These are phyloP conservation scores for Ceratobasidium sp. DNA, from an alignment of 1,284 basidiomycete genomes.

Conservation along the genomic window DNA sequence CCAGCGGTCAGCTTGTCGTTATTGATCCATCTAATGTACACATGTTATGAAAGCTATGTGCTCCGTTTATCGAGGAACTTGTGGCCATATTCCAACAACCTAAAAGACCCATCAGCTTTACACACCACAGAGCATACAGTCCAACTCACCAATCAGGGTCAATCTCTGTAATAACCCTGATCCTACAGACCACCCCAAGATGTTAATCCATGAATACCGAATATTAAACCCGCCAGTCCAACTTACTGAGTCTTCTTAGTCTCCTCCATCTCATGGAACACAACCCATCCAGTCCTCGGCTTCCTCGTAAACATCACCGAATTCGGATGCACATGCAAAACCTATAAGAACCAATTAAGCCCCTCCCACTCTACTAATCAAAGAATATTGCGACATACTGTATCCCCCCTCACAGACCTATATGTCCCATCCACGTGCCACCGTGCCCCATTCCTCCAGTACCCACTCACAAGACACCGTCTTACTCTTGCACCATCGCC, in stretches of 20 bases:
- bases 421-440: constrained; percentile 93
- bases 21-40: neutral
- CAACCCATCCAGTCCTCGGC: constrained; percentile 89
- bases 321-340: constrained; percentile 89
- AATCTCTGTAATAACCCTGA: constrained; percentile 67
- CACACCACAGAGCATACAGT: neutral
- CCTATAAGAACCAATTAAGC: constrained; percentile 58
- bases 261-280: constrained; percentile 96
- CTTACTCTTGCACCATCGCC: constrained; percentile 83
- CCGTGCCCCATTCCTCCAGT: constrained; percentile 92
- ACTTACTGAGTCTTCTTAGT: constrained; percentile 89
- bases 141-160: constrained; percentile 66
- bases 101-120: constrained; percentile 46
- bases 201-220: neutral
- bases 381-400: constrained; percentile 61
- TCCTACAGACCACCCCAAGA: constrained; percentile 53
- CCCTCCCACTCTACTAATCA: neutral
- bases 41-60: neutral
- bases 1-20: neutral
- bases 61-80: constrained; percentile 56
- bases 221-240: neutral
- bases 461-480: constrained; percentile 88
- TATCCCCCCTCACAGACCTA: constrained; percentile 81
- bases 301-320: constrained; percentile 95
- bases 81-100: constrained; percentile 64